Base-by-base conservation (phyloP, 2,329 filamentous ascomycete species). In the Didymellaceae sp. region DNA sequence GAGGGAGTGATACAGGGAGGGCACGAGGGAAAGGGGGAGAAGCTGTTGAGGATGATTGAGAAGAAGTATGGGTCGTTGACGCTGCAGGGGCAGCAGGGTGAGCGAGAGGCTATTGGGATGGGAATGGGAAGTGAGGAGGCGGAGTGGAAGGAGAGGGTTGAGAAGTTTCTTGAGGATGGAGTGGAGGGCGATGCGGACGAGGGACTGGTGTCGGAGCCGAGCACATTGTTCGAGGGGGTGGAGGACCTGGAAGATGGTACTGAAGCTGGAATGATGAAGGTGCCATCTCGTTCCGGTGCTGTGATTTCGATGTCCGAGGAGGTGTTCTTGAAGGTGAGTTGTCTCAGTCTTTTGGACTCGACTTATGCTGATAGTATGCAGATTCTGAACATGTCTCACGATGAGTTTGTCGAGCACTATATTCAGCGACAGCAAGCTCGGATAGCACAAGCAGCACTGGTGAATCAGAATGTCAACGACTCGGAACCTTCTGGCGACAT, bases 391-490 rank as follows among this genome's bases (percentile, higher is more conserved):
- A 41, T 30, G 3, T 5, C 45, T 10, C 45, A 47, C 22, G 37
- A 47, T 6, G 35, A 41, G 4, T 47, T 47, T 4, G n/a, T 47
- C 17, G 30, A 41, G n/a, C 18, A 28, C 6, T 47, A 41, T n/a
- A 11, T 47, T 13, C 45, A 26, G 21, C 44, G 34, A 2, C 30
- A 40, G 10, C 28, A 34, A 24, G 14, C 16, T 13, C 9, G n/a
- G 30, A 46, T 20, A 16, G 13, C n/a, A 1, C 22, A 33, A 11
- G 20, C 28, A 13, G 14, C 14, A 9, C 28, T 11, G 8, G 34
- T 6, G 6, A 34, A 14, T 4, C 35, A 33, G 21, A n/a, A 8
- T 30, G 9, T 13, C 16, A 18, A n/a, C 2, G 21, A 34, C 10
- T 13, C 28, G 28, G n/a, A 13, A 6, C 10, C 3, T n/a, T 2